Evolutionary conservation across 345 rosid genomes (phyloP).

Genomic region (Rhodomyrtus tomentosa): DNA sequence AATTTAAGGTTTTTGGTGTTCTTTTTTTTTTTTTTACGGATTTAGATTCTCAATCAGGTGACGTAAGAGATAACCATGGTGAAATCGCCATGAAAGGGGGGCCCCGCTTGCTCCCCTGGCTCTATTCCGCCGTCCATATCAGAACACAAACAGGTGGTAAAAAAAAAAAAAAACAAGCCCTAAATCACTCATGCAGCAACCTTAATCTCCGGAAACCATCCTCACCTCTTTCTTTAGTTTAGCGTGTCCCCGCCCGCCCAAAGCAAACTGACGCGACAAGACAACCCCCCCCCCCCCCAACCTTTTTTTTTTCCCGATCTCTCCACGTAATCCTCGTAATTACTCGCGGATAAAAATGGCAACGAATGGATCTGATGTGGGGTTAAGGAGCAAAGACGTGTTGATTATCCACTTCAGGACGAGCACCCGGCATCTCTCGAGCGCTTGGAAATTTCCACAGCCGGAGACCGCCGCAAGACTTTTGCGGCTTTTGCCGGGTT

Average conservation of each 20-base stretch:
- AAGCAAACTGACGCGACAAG: neutral
- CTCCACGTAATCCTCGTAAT: neutral
- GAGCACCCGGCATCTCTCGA: neutral
- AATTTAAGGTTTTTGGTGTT: too few relatives aligned
- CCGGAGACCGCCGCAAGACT: neutral
- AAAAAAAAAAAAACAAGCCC: too few relatives aligned
- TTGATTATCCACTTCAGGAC: neutral
- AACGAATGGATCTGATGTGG: neutral
- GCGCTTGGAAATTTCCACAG: neutral
- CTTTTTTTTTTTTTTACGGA: too few relatives aligned
- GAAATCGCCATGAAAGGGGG: neutral
- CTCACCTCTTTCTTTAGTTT: neutral
- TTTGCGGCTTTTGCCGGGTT: too few relatives aligned
- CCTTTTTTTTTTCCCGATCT: neutral
- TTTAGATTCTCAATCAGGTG: neutral
- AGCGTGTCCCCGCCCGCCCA: neutral
- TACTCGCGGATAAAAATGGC: neutral
- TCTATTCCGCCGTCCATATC: neutral
- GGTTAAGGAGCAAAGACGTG: neutral
- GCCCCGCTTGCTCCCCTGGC: neutral
- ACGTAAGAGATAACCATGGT: neutral
- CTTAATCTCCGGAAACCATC: neutral
- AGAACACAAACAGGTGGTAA: neutral
- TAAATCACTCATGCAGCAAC: too few relatives aligned
- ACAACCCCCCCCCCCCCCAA: too few relatives aligned